phyloP scores from a whole-genome alignment of 345 rosid species.

The Eucalyptus cloeziana region DNA sequence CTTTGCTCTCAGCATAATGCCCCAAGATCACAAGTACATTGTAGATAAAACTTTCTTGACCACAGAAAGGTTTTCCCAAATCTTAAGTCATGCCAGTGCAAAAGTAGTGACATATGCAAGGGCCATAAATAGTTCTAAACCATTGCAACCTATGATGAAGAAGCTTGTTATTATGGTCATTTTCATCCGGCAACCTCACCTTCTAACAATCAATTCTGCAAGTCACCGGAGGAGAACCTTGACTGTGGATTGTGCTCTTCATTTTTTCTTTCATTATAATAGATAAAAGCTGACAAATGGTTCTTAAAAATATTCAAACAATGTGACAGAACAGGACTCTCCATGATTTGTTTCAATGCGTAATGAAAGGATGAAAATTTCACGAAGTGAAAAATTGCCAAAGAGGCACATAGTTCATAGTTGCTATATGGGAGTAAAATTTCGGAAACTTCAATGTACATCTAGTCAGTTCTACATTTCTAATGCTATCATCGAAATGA shows the following conservation, averaged over 20 bases:
- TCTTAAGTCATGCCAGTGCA: background rate
- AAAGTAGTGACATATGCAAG: background rate
- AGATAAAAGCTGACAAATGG: background rate
- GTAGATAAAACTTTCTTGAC: background rate
- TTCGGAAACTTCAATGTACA: background rate
- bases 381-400: background rate
- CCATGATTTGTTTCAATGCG: background rate
- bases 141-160: background rate
- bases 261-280: background rate
- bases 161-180: background rate
- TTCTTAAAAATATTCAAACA: background rate
- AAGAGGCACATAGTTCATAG: background rate
- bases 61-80: background rate
- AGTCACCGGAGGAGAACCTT: background rate
- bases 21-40: background rate
- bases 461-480: background rate
- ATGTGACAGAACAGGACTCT: background rate
- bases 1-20: background rate
- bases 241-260: background rate
- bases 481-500: background rate
- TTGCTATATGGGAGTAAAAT: background rate
- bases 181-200: background rate
- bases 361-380: background rate
- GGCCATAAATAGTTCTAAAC: background rate
- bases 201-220: background rate